Evolutionary conservation across 192 early-diverging fungal species (phyloP).

Genomic region (Entomortierella chlamydospora): DNA sequence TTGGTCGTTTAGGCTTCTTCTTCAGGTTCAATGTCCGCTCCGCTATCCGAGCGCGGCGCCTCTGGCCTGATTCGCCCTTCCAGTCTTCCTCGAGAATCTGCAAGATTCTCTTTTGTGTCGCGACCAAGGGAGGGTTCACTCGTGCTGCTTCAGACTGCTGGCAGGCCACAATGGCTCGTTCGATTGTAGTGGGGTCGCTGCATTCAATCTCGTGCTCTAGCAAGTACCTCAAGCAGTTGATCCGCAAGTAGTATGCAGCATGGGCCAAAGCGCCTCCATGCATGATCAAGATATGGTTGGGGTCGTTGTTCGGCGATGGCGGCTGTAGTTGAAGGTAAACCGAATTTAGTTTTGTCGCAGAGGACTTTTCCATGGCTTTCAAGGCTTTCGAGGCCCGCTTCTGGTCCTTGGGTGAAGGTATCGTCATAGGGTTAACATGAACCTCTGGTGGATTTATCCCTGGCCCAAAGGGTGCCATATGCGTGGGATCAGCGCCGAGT

Average conservation of each 20-base stretch:
- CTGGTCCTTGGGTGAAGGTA: not conserved
- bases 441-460: conserved; percentile 38
- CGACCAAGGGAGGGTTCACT: conserved; percentile 29
- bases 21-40: conserved; percentile 34
- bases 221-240: conserved; percentile 30
- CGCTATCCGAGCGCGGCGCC: conserved; percentile 18
- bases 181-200: conserved; percentile 30
- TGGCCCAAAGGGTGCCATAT: conserved; percentile 49
- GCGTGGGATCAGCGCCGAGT: conserved; percentile 36
- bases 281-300: conserved; percentile 44
- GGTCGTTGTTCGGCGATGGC: conserved; percentile 5
- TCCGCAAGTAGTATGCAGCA: conserved; percentile 39
- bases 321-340: not conserved
- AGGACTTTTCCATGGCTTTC: not conserved
- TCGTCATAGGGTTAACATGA: conserved; percentile 20
- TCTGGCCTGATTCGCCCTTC: conserved; percentile 24
- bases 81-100: conserved; percentile 25
- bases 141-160: conserved; percentile 32
- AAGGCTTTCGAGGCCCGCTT: conserved; percentile 20
- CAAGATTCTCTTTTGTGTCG: conserved; percentile 21
- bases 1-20: conserved; percentile 26
- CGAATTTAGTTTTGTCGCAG: not conserved
- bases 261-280: conserved; percentile 38
- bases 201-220: conserved; percentile 50
- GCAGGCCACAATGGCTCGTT: conserved; percentile 46